These are phyloP conservation scores for Straminergon stramineum DNA, from an alignment of 225 moss, liverwort and hornwort genomes.

Conservation along the genomic window DNA sequence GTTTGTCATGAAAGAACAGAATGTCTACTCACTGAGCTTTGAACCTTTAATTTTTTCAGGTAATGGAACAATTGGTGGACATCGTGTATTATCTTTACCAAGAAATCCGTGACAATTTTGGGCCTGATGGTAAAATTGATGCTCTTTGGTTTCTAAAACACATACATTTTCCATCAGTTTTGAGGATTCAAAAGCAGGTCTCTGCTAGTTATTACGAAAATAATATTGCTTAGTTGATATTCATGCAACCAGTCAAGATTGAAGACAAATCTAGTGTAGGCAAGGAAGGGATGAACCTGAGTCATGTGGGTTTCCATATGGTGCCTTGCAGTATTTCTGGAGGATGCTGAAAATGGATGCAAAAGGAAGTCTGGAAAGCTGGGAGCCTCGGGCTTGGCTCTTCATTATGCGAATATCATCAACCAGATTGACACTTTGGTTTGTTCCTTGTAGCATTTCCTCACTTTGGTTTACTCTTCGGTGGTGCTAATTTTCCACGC, in stretches of 20 bases:
- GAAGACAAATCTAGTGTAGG: neutral
- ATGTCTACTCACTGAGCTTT: neutral
- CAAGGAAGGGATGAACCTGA: neutral
- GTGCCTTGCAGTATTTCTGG: constrained; percentile 33
- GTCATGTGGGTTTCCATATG: constrained; percentile 1
- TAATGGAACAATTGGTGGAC: constrained; percentile 69
- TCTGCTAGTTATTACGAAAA: neutral
- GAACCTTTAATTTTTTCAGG: constrained; percentile 29
- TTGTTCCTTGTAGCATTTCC: neutral
- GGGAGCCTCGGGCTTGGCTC: constrained; percentile 65
- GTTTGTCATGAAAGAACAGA: neutral
- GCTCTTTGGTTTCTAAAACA: neutral
- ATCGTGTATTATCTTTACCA: constrained; percentile 68
- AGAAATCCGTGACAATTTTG: constrained; percentile 55
- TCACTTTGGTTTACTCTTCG: neutral
- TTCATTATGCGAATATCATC: constrained; percentile 74
- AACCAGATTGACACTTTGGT: constrained; percentile 74
- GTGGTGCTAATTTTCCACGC: neutral
- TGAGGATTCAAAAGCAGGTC: neutral
- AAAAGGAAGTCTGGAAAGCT: constrained; percentile 33
- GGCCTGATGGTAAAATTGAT: constrained; percentile 38
- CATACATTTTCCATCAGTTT: neutral
- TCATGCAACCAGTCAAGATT: neutral
- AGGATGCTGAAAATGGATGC: constrained; percentile 23
- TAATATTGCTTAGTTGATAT: neutral